These are phyloP conservation scores for Byssochlamys sp. DNA, from an alignment of 2,329 filamentous ascomycete species.

Conservation along the genomic window DNA sequence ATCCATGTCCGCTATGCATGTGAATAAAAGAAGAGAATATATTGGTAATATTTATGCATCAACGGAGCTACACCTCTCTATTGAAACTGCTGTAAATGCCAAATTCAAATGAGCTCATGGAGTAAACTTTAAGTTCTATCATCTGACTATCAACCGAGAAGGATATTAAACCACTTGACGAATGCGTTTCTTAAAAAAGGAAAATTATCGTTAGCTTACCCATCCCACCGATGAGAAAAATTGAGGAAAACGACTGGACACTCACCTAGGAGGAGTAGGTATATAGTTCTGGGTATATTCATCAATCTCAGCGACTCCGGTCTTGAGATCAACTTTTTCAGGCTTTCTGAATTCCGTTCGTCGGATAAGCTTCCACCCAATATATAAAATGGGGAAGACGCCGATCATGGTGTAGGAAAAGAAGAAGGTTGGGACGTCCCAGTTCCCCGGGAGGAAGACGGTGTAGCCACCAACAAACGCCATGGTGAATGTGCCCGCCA, in stretches of 20 bases:
- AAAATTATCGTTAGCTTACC: slow-evolving; percentile 3
- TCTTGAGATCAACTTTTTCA: slow-evolving; percentile 53
- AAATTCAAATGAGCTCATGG: neutral
- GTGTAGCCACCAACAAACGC: slow-evolving; percentile 66
- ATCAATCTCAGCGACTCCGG: slow-evolving; percentile 57
- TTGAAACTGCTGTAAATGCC: neutral
- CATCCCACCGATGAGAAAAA: neutral
- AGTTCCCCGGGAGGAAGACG: slow-evolving; percentile 61
- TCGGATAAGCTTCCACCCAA: slow-evolving; percentile 63
- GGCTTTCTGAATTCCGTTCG: slow-evolving; percentile 50
- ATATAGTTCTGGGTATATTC: slow-evolving; percentile 57
- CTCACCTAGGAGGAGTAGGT: slow-evolving; percentile 44
- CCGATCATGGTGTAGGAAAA: slow-evolving; percentile 70
- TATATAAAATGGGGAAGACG: slow-evolving; percentile 58
- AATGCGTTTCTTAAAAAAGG: slow-evolving; percentile 15
- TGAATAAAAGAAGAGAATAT: neutral
- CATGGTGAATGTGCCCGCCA: slow-evolving; percentile 58
- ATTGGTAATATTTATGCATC: neutral
- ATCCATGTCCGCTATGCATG: neutral
- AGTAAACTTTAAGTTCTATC: neutral
- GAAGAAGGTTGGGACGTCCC: slow-evolving; percentile 61
- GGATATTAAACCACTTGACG: slow-evolving; percentile 12
- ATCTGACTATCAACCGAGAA: neutral
- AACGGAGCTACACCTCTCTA: neutral
- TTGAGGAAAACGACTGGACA: neutral